phyloP scores from a whole-genome alignment of 2,329 filamentous ascomycete genomes.

The Diaporthe amygdali region DNA sequence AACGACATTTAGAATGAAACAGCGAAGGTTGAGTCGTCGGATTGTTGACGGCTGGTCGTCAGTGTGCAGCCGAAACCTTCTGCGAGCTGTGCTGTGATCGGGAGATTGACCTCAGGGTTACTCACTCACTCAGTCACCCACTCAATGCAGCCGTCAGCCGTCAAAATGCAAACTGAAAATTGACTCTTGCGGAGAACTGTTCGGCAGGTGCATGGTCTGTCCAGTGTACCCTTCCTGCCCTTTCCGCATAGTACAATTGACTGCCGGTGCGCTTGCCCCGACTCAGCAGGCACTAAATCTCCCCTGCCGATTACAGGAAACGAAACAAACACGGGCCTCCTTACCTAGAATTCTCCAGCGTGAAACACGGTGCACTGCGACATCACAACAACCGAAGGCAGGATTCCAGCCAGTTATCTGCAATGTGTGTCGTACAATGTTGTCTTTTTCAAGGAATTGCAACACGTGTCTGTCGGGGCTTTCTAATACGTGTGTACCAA shows the following conservation, averaged over 20 bases:
- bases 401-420: not conserved
- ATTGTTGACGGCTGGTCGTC: not conserved
- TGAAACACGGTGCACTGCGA: constrained; percentile 5
- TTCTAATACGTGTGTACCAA: no score
- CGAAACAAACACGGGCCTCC: constrained; percentile 14
- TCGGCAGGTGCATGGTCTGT: not conserved
- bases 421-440: not conserved
- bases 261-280: not conserved
- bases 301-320: constrained; percentile 7
- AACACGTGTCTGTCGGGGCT: no score
- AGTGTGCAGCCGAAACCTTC: not conserved
- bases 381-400: not conserved
- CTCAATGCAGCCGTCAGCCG: no score
- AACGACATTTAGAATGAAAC: constrained; percentile 7
- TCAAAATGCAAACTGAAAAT: not conserved
- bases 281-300: not conserved
- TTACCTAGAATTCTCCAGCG: not conserved
- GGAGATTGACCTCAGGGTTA: not conserved
- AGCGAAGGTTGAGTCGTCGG: constrained; percentile 6
- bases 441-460: not conserved
- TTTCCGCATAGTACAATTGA: not conserved
- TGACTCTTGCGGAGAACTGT: not conserved
- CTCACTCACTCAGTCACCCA: no score
- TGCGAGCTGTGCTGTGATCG: not conserved
- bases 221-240: not conserved